phyloP scores from a whole-genome alignment of 2,329 filamentous ascomycete genomes.

The Mycosphaerella sp. region DNA sequence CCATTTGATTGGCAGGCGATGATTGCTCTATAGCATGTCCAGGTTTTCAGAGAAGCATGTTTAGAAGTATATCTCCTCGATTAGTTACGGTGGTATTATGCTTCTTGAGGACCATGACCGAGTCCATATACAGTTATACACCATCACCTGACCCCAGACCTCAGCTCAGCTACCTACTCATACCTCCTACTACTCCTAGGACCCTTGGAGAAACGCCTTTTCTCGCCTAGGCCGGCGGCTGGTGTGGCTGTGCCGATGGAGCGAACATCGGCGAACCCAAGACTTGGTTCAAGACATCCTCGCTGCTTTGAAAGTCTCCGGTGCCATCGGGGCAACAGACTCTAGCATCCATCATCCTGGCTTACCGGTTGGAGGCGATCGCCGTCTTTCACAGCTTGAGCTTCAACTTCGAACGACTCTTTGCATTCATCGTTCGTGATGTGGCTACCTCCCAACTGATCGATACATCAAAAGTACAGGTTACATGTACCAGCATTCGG shows the following conservation, averaged over 20 bases:
- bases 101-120: no score
- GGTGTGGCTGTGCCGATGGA: conserved; percentile 47
- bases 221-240: conserved; percentile 14
- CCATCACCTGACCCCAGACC: neutral
- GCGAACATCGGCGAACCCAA: conserved; percentile 48
- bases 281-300: conserved; percentile 44
- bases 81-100: no score
- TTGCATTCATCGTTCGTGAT: conserved; percentile 45
- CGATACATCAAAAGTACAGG: no score
- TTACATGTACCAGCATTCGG: no score
- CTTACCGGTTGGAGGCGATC: conserved; percentile 26
- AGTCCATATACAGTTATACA: no score
- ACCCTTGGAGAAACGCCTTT: neutral
- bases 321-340: conserved; percentile 42
- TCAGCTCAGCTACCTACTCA: neutral
- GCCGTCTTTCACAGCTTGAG: conserved; percentile 41
- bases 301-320: conserved; percentile 35
- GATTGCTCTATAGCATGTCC: conserved; percentile 4
- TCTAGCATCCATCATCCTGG: conserved; percentile 42
- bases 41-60: neutral
- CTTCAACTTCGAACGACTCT: conserved; percentile 46
- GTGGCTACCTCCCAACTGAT: no score
- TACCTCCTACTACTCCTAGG: no score
- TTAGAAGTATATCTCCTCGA: neutral
- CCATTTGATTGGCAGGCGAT: conserved; percentile 4